Conservation (phyloP, 192 early-diverging fungal genomes). For the Dispira simplex region DNA sequence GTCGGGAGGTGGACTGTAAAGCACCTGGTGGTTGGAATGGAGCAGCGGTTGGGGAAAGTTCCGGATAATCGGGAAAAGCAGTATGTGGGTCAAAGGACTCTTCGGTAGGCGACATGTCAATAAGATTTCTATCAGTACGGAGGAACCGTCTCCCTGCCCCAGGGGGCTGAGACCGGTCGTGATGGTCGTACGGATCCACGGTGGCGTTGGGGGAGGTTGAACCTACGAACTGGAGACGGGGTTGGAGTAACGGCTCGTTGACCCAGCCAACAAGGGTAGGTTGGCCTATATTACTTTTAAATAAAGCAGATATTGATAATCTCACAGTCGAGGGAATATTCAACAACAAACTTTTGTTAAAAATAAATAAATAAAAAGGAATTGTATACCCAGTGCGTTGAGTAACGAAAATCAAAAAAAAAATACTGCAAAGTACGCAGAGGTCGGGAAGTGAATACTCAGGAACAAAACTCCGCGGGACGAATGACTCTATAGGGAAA, state of each 20-base stretch:
- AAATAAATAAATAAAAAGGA: neutral
- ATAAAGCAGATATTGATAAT: no score
- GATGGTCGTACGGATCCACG: conserved; percentile 8
- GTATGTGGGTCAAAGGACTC: conserved; percentile 4
- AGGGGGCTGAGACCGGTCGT: neutral
- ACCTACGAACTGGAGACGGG: neutral
- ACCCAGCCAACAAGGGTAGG: neutral
- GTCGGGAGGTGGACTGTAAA: neutral
- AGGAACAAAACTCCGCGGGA: no score
- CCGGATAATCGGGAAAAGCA: conserved; percentile 1
- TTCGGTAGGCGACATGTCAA: conserved; percentile 9
- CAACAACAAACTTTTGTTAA: neutral
- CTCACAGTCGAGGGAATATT: neutral
- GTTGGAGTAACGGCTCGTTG: neutral
- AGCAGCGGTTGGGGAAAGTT: neutral
- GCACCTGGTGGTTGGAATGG: neutral
- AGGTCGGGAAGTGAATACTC: neutral
- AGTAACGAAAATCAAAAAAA: neutral
- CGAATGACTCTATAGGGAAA: no score
- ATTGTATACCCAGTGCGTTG: neutral
- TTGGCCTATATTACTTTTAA: neutral
- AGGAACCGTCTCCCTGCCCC: conserved; percentile 7
- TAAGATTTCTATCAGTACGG: conserved; percentile 4
- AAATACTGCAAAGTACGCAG: neutral
- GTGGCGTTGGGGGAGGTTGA: neutral